A percentile compares a stretch with the other conserved stretches of the same genome.
These are phyloP conservation scores for Hansenula lynferdii DNA, from an alignment of 1,139 yeast genomes.

Conservation along the genomic window DNA sequence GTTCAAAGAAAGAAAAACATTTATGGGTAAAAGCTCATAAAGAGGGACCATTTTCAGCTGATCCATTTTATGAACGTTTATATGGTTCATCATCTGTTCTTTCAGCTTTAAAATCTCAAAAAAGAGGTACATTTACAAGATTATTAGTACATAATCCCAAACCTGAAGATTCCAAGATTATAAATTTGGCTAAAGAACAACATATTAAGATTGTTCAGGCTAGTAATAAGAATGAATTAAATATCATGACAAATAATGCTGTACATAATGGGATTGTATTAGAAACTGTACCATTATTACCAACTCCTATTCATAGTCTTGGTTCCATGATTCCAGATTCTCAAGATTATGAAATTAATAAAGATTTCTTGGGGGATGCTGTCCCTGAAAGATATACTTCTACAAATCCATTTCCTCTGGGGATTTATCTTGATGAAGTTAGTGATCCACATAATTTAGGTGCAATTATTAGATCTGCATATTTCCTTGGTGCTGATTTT, in stretches of 20 bases:
- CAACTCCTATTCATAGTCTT: constrained; percentile 37
- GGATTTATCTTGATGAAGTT: constrained; percentile 73
- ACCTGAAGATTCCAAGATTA: constrained; percentile 33
- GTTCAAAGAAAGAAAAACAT: constrained; percentile 13
- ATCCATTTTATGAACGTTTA: constrained; percentile 63
- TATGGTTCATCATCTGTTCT: constrained; percentile 75
- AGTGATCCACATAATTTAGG: constrained; percentile 93
- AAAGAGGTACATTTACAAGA: constrained; percentile 48
- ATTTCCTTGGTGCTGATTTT: constrained; percentile 81
- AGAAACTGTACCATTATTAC: constrained; percentile 55
- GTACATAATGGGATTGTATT: constrained; percentile 82
- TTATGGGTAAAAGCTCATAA: constrained; percentile 15
- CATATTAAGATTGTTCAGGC: constrained; percentile 41
- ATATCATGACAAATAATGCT: constrained; percentile 57
- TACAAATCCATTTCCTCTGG: constrained; percentile 51
- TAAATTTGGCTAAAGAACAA: constrained; percentile 39
- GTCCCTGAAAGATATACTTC: constrained; percentile 15
- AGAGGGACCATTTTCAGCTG: no score
- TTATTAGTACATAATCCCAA: constrained; percentile 45
- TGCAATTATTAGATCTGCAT: constrained; percentile 78
- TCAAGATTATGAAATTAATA: constrained; percentile 22
- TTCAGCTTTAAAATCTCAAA: constrained; percentile 59
- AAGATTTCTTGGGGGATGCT: constrained; percentile 19
- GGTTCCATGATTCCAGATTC: constrained; percentile 28
- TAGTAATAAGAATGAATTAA: constrained; percentile 52